Conservation (phyloP, 2,329 filamentous ascomycete genomes). For the Paecilomyces variotii region DNA sequence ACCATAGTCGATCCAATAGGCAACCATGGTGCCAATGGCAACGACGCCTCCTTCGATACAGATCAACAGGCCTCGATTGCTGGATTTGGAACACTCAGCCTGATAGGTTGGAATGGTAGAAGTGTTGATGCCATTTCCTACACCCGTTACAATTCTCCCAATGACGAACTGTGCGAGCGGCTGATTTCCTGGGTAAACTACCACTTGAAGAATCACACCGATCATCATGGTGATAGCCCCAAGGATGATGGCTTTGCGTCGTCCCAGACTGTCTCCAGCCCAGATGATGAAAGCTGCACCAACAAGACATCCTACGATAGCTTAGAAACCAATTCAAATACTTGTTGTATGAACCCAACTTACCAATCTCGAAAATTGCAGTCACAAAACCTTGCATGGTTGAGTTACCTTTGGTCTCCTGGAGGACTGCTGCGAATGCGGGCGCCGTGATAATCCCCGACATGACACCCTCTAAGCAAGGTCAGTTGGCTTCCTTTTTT, state of each 20-base stretch:
- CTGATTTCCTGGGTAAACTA: conserved; percentile 6
- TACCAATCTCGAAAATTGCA: conserved; percentile 44
- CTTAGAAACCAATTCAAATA: not conserved
- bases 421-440: conserved; percentile 13
- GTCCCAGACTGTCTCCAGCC: conserved; percentile 18
- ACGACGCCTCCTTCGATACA: conserved; percentile 45
- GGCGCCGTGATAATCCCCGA: conserved; percentile 15
- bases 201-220: conserved; percentile 16
- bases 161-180: conserved; percentile 43
- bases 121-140: conserved; percentile 46
- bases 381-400: conserved; percentile 44
- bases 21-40: conserved; percentile 38
- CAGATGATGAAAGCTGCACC: conserved; percentile 19
- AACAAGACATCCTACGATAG: conserved; percentile 15
- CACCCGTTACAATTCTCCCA: conserved; percentile 40
- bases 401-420: conserved; percentile 19
- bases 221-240: conserved; percentile 42
- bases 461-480: conserved; percentile 13
- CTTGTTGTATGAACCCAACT: not conserved
- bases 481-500: not conserved
- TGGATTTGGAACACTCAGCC: conserved; percentile 40
- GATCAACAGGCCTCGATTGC: conserved; percentile 49
- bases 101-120: conserved; percentile 42
- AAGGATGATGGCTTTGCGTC: conserved; percentile 40
- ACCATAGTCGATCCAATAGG: conserved; percentile 40